Evolutionary conservation across 2,329 filamentous ascomycete genomes (phyloP), one percentile per base, ranked within the genome.

Genomic region (Leptosphaerulina australis): DNA sequence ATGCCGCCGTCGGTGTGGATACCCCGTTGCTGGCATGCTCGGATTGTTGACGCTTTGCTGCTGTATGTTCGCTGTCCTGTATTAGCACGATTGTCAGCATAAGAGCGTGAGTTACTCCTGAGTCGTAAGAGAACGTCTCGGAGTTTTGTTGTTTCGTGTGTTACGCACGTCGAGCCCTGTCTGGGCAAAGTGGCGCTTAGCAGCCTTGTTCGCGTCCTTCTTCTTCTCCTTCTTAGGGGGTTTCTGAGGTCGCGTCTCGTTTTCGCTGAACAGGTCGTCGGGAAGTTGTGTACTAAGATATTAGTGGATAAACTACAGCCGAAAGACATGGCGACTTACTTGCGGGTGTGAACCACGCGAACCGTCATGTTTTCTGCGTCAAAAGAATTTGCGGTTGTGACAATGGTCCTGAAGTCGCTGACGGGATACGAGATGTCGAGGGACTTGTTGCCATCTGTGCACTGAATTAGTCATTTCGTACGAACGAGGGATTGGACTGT

Each of bases 391-490:
- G 90, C 94, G 29, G 80, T 81, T 28, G 80, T 87, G 73, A 92
- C 95, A 43, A 88, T 82, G n/a, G 83, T 80, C 76, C 91, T 96
- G 79, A 97, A 99, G 46, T 91, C 86, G 44, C 88, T 83, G 21
- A 96, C 91, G 62, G 94, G 88, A 63, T 83, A 88, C 15, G 92
- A 88, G 18, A 93, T 83, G 71, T 93, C 88, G 40, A 92, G 81
- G 34, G 83, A 83, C 76, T 86, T 90, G 53, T 84, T 82, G 49
- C 82, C 86, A 85, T 71, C 50, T 66, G 53, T 52, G 53, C 45
- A n/a, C 17, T 26, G 5, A 22, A 36, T 67, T 24, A 59, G 53
- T 29, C 18, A 20, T 9, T 34, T 24, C 7, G 24, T 25, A 4
- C 21, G 22, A n/a, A 4, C 31, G 22, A 5, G 25, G 9, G 4